phyloP scores from a whole-genome alignment of 2,329 filamentous ascomycete genomes.

The Paraconiothyrium brasiliense region DNA sequence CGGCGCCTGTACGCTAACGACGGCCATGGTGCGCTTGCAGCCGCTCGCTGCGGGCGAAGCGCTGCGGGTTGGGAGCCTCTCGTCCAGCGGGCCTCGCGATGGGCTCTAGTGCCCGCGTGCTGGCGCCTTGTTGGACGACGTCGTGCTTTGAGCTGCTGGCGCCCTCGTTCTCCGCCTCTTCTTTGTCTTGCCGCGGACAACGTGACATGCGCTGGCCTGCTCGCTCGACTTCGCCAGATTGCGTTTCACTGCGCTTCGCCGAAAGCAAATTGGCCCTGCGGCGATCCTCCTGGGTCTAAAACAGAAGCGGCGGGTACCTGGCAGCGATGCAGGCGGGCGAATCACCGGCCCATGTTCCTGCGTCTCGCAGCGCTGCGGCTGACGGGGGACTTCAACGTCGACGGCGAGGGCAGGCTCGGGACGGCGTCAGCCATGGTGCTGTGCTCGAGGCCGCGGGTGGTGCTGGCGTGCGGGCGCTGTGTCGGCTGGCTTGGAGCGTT shows the following conservation, averaged over 20 bases:
- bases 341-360: constrained; percentile 15
- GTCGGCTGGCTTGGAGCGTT: constrained; percentile 6
- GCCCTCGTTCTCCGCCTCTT: constrained; percentile 1
- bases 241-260: constrained; percentile 46
- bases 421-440: neutral
- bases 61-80: constrained; percentile 8
- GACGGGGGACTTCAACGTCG: constrained; percentile 10
- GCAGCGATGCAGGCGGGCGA: constrained; percentile 25
- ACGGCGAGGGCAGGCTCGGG: neutral
- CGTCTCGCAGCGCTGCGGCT: constrained; percentile 8
- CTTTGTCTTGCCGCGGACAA: neutral
- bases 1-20: neutral
- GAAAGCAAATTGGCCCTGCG: constrained; percentile 42
- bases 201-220: neutral
- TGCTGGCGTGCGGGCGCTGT: neutral
- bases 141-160: neutral
- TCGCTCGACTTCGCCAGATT: constrained; percentile 27
- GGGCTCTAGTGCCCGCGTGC: constrained; percentile 4
- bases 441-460: neutral
- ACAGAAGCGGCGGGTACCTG: constrained; percentile 41
- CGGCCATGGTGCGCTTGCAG: constrained; percentile 3
- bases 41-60: constrained; percentile 16
- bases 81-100: constrained; percentile 6
- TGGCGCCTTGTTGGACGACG: neutral
- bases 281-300: constrained; percentile 44